phyloP scores from a whole-genome alignment of 1,284 basidiomycete species.

The Naganishia sp. region DNA sequence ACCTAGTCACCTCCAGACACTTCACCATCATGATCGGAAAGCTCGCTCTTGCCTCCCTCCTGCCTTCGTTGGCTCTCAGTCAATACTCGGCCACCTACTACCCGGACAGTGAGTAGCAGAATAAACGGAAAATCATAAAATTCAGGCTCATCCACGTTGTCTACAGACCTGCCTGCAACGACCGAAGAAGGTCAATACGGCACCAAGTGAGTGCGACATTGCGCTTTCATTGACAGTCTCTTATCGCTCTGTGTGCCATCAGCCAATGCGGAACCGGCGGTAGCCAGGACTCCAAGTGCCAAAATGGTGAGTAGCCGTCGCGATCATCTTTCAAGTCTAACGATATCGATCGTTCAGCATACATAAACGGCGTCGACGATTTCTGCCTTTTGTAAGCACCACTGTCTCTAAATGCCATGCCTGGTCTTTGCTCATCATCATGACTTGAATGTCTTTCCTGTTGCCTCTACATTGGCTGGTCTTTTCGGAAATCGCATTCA shows the following conservation, averaged over 20 bases:
- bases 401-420: conserved; percentile 61
- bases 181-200: conserved; percentile 65
- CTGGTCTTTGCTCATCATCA: conserved; percentile 25
- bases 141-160: background rate
- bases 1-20: too few species aligned
- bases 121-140: background rate
- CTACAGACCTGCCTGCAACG: conserved; percentile 38
- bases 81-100: conserved; percentile 49
- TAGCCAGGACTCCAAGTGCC: conserved; percentile 65
- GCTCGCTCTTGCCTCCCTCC: conserved; percentile 36
- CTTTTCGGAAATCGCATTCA: conserved; percentile 70
- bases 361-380: conserved; percentile 57
- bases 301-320: conserved; percentile 43
- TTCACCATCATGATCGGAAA: conserved; percentile 28
- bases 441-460: conserved; percentile 36
- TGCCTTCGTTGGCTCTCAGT: conserved; percentile 35
- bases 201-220: conserved; percentile 37
- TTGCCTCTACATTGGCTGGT: conserved; percentile 60
- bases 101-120: conserved; percentile 32
- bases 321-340: too few species aligned
- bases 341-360: conserved; percentile 52
- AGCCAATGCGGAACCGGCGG: conserved; percentile 61
- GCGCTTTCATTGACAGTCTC: too few species aligned
- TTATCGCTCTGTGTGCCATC: too few species aligned
- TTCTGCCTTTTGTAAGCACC: conserved; percentile 57